phyloP scores from a whole-genome alignment of 495 filamentous ascomycete genomes.

The Hypoxylon lienhwacheense region DNA sequence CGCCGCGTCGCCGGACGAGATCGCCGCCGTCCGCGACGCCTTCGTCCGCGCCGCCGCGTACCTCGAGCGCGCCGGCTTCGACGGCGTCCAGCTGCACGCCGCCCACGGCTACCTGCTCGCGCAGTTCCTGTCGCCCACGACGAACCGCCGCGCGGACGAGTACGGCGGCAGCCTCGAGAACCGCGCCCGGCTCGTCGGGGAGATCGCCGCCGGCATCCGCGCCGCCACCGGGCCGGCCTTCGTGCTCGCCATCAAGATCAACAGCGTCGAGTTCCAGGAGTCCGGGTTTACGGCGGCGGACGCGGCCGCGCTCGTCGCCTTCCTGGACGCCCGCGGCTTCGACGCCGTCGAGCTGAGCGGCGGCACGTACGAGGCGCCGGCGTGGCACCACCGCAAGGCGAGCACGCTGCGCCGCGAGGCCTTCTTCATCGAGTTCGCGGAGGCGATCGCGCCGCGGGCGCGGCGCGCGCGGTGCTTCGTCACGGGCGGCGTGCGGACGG shows the following conservation, averaged over 20 bases:
- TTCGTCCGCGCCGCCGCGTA: slow-evolving; percentile 54
- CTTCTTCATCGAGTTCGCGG: slow-evolving; percentile 69
- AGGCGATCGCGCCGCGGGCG: slow-evolving; percentile 58
- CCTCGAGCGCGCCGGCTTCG: slow-evolving; percentile 56
- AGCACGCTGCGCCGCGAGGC: slow-evolving; percentile 60
- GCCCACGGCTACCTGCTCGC: slow-evolving; percentile 64
- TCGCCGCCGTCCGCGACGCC: slow-evolving; percentile 48
- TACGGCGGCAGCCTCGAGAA: slow-evolving; percentile 71
- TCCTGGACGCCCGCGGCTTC: slow-evolving; percentile 58
- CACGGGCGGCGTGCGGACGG: slow-evolving; percentile 65
- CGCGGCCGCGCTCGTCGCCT: slow-evolving; percentile 54
- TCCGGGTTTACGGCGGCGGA: slow-evolving; percentile 60
- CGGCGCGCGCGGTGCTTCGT: slow-evolving; percentile 59
- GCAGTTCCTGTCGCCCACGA: slow-evolving; percentile 49
- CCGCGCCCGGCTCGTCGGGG: slow-evolving; percentile 57
- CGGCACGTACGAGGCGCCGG: slow-evolving; percentile 62
- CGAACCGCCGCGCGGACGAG: slow-evolving; percentile 63
- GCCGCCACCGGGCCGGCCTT: slow-evolving; percentile 50
- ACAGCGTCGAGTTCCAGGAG: slow-evolving; percentile 67
- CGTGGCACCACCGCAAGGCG: slow-evolving; percentile 56
- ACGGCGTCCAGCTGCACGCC: slow-evolving; percentile 59
- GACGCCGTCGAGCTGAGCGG: slow-evolving; percentile 69
- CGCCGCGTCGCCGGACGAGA: slow-evolving; percentile 53
- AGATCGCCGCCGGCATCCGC: slow-evolving; percentile 57
- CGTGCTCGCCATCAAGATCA: slow-evolving; percentile 67